These are phyloP conservation scores for Ramaria sp. DNA, from an alignment of 768 basidiomycete genomes.

Conservation along the genomic window DNA sequence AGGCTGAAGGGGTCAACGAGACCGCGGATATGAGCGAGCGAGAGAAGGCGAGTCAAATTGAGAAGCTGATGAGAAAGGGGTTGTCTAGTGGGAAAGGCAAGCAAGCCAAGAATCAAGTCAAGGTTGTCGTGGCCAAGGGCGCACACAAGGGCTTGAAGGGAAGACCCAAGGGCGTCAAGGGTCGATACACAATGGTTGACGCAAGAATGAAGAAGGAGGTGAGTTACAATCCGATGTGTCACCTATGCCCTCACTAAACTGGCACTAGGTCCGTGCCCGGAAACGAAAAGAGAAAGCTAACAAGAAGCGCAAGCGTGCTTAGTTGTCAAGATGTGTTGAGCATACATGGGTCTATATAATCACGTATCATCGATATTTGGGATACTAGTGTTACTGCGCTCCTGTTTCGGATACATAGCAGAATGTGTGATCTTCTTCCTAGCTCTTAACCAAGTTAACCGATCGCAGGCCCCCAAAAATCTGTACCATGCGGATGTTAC, in stretches of 20 bases:
- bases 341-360: neutral
- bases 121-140: constrained; percentile 88
- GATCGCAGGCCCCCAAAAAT: constrained; percentile 34
- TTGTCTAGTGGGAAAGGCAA: constrained; percentile 49
- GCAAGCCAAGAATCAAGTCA: constrained; percentile 57
- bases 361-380: neutral
- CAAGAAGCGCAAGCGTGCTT: constrained; percentile 40
- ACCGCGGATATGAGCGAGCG: constrained; percentile 87
- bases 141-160: constrained; percentile 84
- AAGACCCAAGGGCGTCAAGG: constrained; percentile 91
- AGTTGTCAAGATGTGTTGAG: neutral
- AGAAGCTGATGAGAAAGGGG: constrained; percentile 82
- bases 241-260: neutral
- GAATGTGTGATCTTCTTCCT: neutral
- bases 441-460: constrained; percentile 22
- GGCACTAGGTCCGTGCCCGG: constrained; percentile 60
- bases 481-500: constrained; percentile 33
- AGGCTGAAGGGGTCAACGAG: constrained; percentile 86
- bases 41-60: constrained; percentile 90
- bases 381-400: neutral
- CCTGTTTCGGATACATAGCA: neutral
- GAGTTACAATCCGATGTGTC: constrained; percentile 12
- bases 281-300: constrained; percentile 70
- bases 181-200: constrained; percentile 91
- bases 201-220: constrained; percentile 91